Percentiles rank a stretch among this genome's conserved stretches.
Evolutionary conservation across 805 yeast genomes (phyloP).

Genomic region (Candida coquimbonensis): DNA sequence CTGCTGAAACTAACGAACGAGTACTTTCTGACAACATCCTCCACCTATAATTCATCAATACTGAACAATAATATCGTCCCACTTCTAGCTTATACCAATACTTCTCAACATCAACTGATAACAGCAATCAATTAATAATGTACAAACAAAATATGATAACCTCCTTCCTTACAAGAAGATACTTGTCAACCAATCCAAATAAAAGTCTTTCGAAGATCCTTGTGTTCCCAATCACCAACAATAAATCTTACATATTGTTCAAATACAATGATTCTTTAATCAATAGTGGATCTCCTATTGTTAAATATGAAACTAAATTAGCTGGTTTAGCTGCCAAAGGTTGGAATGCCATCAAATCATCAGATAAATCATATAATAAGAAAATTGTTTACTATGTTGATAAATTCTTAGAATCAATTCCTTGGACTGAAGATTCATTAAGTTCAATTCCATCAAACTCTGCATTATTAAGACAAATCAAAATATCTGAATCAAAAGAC

Average conservation of each 20-base stretch:
- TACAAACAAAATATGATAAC: neutral
- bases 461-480: conserved; percentile 37
- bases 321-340: conserved; percentile 43
- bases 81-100: no score
- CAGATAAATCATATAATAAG: conserved; percentile 50
- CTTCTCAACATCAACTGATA: neutral
- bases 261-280: conserved; percentile 39
- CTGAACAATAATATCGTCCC: neutral
- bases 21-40: no score
- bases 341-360: conserved; percentile 57
- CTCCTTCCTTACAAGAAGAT: neutral
- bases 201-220: conserved; percentile 51
- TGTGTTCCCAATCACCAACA: conserved; percentile 64
- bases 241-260: conserved; percentile 59
- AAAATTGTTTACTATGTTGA: conserved; percentile 49
- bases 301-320: conserved; percentile 36
- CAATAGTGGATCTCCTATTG: conserved; percentile 30
- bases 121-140: neutral
- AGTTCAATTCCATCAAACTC: conserved; percentile 67
- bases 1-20: no score
- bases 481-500: conserved; percentile 18
- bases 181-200: neutral
- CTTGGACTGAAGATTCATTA: conserved; percentile 76
- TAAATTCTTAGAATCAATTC: conserved; percentile 50
- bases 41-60: neutral